Base-by-base conservation (phyloP, 139 green algal species). In the Chlamydomonas sp. region DNA sequence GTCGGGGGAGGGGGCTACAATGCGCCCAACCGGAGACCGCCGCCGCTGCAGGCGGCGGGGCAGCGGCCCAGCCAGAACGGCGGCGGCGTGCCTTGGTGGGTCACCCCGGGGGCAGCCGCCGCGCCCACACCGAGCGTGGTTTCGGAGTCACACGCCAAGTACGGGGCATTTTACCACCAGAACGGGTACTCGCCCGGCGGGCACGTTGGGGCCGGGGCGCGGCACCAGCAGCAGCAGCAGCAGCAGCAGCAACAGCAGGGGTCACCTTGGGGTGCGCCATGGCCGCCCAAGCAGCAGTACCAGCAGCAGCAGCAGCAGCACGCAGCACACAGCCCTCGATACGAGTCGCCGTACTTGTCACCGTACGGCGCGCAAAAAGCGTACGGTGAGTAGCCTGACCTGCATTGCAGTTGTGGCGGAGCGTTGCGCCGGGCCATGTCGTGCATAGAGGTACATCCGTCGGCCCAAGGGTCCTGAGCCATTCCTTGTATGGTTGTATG, bases 161-260 rank as follows among this genome's bases (percentile, higher is more conserved):
- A 93, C n/a, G 90, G 90, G 7, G 90, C 90, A 0, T 93, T 93
- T 66, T 93, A 93, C 77, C 72, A 90, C 77, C 60, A 84, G 3
- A 88, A 67, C 74, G 31, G 5, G 18, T 88, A 88, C 83, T 82
- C 83, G 15, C 83, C 83, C 15, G 72, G 31, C 31, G 31, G 31
- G 31, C 31, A 62, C 61, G 15, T 3, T 3, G 31, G 20, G 31
- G 83, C 62, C 12, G 20, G 62, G 31, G 64, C 68, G 63, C 83
- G 66, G 74, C 58, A 67, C 31, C 83, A 31, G 82, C 84, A 64
- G 82, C 69, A 71, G 82, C 62, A 67, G 83, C 73, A 75, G 14
- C 31, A 59, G 16, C 73, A 68, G 31, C 72, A 57, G 83, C 49
- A 61, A 49, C 72, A 80, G n/a, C 62, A 69, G 83, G 10, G 12